Base-by-base conservation (phyloP, 2,329 filamentous ascomycete species). In the Sporothrix pallida region DNA sequence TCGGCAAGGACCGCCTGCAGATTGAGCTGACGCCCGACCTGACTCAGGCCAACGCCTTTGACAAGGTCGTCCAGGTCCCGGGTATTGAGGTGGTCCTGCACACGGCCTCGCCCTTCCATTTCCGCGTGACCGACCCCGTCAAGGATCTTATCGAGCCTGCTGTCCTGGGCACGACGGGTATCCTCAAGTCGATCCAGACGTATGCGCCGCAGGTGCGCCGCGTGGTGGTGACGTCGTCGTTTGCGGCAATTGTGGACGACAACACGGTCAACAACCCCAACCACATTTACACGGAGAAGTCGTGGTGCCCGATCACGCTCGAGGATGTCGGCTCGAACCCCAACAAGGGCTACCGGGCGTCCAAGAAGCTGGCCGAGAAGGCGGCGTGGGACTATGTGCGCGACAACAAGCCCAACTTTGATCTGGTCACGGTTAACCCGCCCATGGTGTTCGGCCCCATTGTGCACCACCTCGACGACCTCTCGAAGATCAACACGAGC, bases 1-100 rank as follows among this genome's bases (percentile, higher is more conserved):
- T 84, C 74, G 78, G 78, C 74, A 78, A 79, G 62, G 82, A 84
- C 15, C 82, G 83, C 46, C 85, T 90, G 20, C 78, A 81, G 46
- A 82, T 87, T 13, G 83, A 80, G 72, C 90, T 96, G 77, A 93
- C 97, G 31, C 89, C 91, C 20, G 93, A 97, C 79, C 92, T 97
- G 77, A 92, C 93, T 3, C 82, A 90, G 78, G 86, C 89, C 60
- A 86, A 87, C 72, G 93, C 94, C 73, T 97, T 97, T 80, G 90
- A 93, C 78, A 85, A 90, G 77, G 89, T 87, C 0, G 84, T 87
- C 75, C 81, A 83, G 80, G 83, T 79, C 3, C 84, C 86, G 0
- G 85, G 83, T 37, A 80, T 90, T 71, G 85, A 88, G 73, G 86
- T 86, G 68, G 87, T 90, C 54, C 81, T 90, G 71, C 88, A 91